Conservation (phyloP, 2,329 filamentous ascomycete species). For the Trichoderma gracile region DNA sequence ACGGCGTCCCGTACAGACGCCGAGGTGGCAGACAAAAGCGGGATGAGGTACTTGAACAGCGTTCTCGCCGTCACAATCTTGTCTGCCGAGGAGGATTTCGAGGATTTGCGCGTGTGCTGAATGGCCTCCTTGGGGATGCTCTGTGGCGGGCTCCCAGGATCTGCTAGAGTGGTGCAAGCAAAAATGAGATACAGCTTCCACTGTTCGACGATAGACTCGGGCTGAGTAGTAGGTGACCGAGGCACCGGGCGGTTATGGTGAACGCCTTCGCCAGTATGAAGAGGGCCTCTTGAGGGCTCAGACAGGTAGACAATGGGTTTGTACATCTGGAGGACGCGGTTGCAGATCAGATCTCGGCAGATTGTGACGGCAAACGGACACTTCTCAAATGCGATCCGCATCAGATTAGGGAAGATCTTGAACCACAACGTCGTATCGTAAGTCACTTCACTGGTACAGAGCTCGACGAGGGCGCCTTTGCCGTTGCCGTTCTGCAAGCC, state of each 20-base stretch:
- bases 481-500: conserved; percentile 82
- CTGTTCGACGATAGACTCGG: conserved; percentile 89
- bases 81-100: conserved; percentile 65
- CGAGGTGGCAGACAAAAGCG: conserved; percentile 77
- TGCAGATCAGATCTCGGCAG: conserved; percentile 88
- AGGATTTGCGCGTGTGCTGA: conserved; percentile 80
- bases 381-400: conserved; percentile 84
- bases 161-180: conserved; percentile 91
- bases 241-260: conserved; percentile 49
- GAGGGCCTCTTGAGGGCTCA: conserved; percentile 66
- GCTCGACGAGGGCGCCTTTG: conserved; percentile 83
- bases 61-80: conserved; percentile 86
- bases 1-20: conserved; percentile 84
- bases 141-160: conserved; percentile 62
- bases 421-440: conserved; percentile 97
- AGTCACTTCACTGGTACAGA: conserved; percentile 92
- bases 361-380: conserved; percentile 91
- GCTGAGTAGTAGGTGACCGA: conserved; percentile 68
- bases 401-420: conserved; percentile 94
- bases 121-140: conserved; percentile 49
- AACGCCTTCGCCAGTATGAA: conserved; percentile 59
- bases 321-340: conserved; percentile 90
- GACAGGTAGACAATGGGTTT: conserved; percentile 76
- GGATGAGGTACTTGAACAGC: conserved; percentile 88
- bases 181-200: conserved; percentile 98